phyloP scores from a whole-genome alignment of 108 stramenopile species.

The Skeletonema menzelii region DNA sequence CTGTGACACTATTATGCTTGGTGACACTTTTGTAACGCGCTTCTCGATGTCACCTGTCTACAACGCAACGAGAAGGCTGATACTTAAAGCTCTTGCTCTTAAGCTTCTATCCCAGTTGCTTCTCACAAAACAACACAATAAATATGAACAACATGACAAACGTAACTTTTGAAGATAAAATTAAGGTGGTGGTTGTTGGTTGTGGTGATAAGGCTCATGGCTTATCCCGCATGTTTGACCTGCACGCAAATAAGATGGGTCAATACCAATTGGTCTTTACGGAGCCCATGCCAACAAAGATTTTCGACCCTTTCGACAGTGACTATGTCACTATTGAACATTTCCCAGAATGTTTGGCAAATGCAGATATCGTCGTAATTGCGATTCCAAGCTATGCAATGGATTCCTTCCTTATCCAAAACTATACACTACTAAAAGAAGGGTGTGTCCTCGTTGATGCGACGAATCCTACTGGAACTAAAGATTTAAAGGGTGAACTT shows the following conservation, averaged over 20 bases:
- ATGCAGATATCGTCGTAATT: conserved; percentile 16
- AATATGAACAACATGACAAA: background rate
- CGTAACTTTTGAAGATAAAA: background rate
- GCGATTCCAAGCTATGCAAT: conserved; percentile 22
- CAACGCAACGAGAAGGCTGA: background rate
- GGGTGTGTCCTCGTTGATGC: conserved; percentile 18
- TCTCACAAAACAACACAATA: background rate
- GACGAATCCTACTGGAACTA: conserved; percentile 3
- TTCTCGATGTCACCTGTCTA: background rate
- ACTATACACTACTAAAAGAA: conserved; percentile 15
- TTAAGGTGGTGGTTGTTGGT: background rate
- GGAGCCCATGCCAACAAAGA: background rate
- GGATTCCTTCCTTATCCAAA: conserved; percentile 14
- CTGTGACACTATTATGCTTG: too few species aligned
- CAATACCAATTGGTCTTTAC: conserved; percentile 1
- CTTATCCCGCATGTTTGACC: background rate
- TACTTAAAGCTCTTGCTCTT: background rate
- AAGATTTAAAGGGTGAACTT: conserved; percentile 9
- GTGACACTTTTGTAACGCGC: too few species aligned
- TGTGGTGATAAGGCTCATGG: background rate
- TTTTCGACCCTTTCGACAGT: background rate
- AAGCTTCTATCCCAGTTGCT: background rate
- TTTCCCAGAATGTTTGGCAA: background rate
- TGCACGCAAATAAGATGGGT: background rate
- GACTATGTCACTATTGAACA: conserved; percentile 4